phyloP scores from a whole-genome alignment of 345 rosid genomes.

The Syzygium jambos region DNA sequence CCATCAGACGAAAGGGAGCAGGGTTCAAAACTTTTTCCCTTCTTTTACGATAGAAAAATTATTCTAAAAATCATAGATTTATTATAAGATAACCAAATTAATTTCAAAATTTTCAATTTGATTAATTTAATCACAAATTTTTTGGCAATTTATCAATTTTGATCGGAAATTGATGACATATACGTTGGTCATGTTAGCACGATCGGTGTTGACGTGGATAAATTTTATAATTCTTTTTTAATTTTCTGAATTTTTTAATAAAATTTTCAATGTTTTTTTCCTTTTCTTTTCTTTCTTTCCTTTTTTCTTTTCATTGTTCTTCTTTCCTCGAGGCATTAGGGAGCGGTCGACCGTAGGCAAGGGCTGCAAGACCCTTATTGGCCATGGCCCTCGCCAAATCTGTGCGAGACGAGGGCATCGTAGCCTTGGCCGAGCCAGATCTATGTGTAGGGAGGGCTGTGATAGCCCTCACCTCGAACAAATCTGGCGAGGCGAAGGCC shows the following conservation, averaged over 20 bases:
- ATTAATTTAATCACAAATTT: background rate
- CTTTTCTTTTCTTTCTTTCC: background rate
- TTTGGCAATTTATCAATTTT: background rate
- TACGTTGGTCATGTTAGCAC: rapidly evolving
- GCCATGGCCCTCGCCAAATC: background rate
- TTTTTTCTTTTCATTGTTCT: background rate
- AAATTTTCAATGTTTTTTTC: background rate
- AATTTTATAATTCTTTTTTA: too few species aligned
- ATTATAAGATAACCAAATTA: background rate
- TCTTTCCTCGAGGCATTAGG: too few species aligned
- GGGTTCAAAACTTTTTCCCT: background rate
- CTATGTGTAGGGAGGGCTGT: background rate
- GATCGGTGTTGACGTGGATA: rapidly evolving
- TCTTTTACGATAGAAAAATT: too few species aligned
- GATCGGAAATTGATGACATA: rapidly evolving
- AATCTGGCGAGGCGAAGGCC: background rate
- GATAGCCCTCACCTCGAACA: background rate
- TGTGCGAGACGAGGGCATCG: background rate
- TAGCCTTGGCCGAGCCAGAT: rapidly evolving
- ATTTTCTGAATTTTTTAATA: background rate
- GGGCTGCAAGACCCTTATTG: background rate
- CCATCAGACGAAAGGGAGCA: background rate
- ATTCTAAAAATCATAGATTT: too few species aligned
- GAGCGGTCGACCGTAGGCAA: background rate
- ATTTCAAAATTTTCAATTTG: rapidly evolving